phyloP scores from a whole-genome alignment of 129 eudicot genomes.

The Chrysanthemum lavandulifolium region DNA sequence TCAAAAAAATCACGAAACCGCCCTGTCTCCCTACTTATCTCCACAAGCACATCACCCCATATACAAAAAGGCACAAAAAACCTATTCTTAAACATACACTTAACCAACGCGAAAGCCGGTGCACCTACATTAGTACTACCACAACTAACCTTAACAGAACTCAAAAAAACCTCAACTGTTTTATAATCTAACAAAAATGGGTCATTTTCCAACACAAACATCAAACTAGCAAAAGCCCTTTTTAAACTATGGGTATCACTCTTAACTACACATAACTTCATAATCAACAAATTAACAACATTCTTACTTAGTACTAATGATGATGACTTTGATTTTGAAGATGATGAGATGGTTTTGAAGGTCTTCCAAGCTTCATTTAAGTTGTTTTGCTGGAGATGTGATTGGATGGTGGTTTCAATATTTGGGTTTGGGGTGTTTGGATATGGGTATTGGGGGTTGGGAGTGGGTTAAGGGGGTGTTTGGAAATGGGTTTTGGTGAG shows the following conservation, averaged over 20 bases:
- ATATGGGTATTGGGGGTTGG: conserved; percentile 33
- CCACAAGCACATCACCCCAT: conserved; percentile 65
- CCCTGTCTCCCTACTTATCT: conserved; percentile 62
- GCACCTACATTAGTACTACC: conserved; percentile 35
- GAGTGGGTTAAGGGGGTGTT: conserved; percentile 25
- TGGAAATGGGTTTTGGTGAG: conserved; percentile 36
- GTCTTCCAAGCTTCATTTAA: conserved; percentile 94
- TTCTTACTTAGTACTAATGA: conserved; percentile 63
- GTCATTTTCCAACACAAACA: conserved; percentile 63
- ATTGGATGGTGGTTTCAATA: conserved; percentile 59
- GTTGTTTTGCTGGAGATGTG: conserved; percentile 44
- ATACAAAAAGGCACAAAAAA: conserved; percentile 68
- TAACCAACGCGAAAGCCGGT: conserved; percentile 85
- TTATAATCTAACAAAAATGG: conserved; percentile 52
- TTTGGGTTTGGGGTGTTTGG: conserved; percentile 37
- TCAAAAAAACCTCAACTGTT: conserved; percentile 55
- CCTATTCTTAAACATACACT: conserved; percentile 79
- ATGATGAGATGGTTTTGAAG: conserved; percentile 67
- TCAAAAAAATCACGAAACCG: conserved; percentile 55
- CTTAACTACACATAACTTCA: conserved; percentile 47
- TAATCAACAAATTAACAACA: conserved; percentile 60
- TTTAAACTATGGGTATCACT: conserved; percentile 63
- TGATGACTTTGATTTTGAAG: neutral
- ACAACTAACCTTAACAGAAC: conserved; percentile 43
- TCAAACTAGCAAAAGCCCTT: conserved; percentile 81